phyloP scores from a whole-genome alignment of 495 filamentous ascomycete species.

The Penicillium bialowiezense region DNA sequence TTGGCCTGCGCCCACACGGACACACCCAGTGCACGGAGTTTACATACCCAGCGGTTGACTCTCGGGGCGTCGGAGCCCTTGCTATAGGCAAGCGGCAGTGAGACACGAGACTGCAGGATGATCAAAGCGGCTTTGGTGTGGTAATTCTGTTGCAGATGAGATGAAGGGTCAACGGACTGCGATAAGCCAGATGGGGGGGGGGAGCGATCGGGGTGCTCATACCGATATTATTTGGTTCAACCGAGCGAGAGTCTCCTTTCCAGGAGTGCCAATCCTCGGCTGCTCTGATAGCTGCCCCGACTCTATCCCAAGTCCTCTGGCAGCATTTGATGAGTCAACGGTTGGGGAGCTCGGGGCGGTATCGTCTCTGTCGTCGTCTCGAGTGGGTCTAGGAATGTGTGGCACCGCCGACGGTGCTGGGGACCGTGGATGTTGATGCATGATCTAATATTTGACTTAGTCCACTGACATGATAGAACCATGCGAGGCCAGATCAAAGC shows the following conservation, averaged over 20 bases:
- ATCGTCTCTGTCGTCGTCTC: constrained; percentile 62
- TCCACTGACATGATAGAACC: neutral
- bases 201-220: constrained; percentile 22
- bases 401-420: constrained; percentile 57
- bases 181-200: neutral
- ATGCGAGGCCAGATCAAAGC: neutral
- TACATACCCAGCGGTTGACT: constrained; percentile 91
- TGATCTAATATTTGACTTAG: constrained; percentile 29
- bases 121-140: constrained; percentile 84
- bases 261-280: constrained; percentile 33
- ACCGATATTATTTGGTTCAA: constrained; percentile 91
- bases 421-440: constrained; percentile 84
- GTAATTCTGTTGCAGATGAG: constrained; percentile 64
- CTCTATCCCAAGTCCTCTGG: constrained; percentile 41
- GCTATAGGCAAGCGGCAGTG: constrained; percentile 59
- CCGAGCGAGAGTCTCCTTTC: constrained; percentile 64
- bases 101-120: constrained; percentile 74
- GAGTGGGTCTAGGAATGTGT: constrained; percentile 60
- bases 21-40: too few species aligned
- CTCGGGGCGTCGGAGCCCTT: constrained; percentile 59
- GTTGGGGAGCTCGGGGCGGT: constrained; percentile 32
- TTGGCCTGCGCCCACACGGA: too few species aligned
- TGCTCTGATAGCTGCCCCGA: constrained; percentile 43
- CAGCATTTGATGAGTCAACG: constrained; percentile 29
- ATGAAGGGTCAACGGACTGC: constrained; percentile 7